phyloP scores from a whole-genome alignment of 164 flowering plant species.

The Paratinospora sagittata region DNA sequence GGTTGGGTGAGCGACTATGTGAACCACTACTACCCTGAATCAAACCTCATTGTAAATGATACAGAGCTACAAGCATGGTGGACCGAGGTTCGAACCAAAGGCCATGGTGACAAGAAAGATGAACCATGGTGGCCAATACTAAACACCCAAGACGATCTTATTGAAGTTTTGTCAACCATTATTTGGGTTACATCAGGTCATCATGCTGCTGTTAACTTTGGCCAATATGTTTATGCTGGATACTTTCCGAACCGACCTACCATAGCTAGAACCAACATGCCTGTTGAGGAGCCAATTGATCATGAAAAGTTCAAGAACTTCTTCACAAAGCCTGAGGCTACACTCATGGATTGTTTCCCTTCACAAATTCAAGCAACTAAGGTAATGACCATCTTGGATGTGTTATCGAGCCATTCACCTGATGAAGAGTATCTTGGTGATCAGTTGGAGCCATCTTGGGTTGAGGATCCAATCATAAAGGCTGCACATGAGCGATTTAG shows the following conservation, averaged over 20 bases:
- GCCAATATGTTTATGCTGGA: slow-evolving; percentile 84
- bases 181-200: slow-evolving; percentile 90
- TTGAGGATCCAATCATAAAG: slow-evolving; percentile 48
- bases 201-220: slow-evolving; percentile 85
- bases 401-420: slow-evolving; percentile 62
- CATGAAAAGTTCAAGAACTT: slow-evolving; percentile 49
- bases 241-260: slow-evolving; percentile 86
- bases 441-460: slow-evolving; percentile 38
- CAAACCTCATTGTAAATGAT: slow-evolving; percentile 41
- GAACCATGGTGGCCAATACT: slow-evolving; percentile 78
- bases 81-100: slow-evolving; percentile 56
- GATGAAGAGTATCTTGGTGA: slow-evolving; percentile 39
- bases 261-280: slow-evolving; percentile 78
- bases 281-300: slow-evolving; percentile 45
- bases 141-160: slow-evolving; percentile 45
- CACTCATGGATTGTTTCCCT: slow-evolving; percentile 44
- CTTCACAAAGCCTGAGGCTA: slow-evolving; percentile 43
- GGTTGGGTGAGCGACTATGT: slow-evolving; percentile 68
- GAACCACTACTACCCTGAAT: slow-evolving; percentile 49
- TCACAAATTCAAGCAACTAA: slow-evolving; percentile 63
- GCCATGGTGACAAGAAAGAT: slow-evolving; percentile 73
- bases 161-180: slow-evolving; percentile 52
- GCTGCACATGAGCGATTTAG: slow-evolving; percentile 30
- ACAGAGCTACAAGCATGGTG: slow-evolving; percentile 81
- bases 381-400: slow-evolving; percentile 64